A percentile compares a stretch with the other conserved stretches of the same genome.
phyloP scores from a whole-genome alignment of 139 green algal species.

The Tetraselmis striata region DNA sequence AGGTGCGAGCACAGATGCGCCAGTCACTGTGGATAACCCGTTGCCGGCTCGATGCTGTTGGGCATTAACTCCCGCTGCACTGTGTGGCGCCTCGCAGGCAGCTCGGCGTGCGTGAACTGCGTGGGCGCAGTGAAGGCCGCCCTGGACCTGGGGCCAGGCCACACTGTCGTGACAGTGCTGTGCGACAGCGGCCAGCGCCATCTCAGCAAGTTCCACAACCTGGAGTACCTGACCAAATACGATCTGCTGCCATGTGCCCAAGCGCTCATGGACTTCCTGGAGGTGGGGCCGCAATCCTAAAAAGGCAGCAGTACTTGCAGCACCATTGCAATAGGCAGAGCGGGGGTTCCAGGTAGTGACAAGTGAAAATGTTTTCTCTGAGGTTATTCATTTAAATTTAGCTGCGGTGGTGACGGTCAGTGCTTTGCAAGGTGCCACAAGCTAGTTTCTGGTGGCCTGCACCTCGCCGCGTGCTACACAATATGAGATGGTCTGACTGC shows the following conservation, averaged over 20 bases:
- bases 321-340: no score
- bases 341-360: no score
- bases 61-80: no score
- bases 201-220: conserved; percentile 84
- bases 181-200: conserved; percentile 83
- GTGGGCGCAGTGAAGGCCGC: conserved; percentile 86
- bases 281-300: no score
- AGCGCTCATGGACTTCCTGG: conserved; percentile 48
- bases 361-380: no score
- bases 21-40: conserved; percentile 10
- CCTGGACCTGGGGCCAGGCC: conserved; percentile 62
- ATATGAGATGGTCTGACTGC: no score
- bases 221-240: conserved; percentile 55
- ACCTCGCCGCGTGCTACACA: no score
- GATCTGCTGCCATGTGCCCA: conserved; percentile 39
- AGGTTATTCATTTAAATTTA: no score
- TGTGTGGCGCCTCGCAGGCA: conserved; percentile 18
- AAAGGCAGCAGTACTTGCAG: no score
- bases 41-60: not conserved
- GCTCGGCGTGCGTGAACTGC: conserved; percentile 79
- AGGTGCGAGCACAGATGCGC: conserved; percentile 32
- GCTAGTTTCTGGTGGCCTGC: no score
- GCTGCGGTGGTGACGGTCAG: no score
- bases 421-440: no score
- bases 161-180: conserved; percentile 85